These are phyloP conservation scores for Eucalyptus sp. DNA, from an alignment of 345 rosid genomes.

Conservation along the genomic window DNA sequence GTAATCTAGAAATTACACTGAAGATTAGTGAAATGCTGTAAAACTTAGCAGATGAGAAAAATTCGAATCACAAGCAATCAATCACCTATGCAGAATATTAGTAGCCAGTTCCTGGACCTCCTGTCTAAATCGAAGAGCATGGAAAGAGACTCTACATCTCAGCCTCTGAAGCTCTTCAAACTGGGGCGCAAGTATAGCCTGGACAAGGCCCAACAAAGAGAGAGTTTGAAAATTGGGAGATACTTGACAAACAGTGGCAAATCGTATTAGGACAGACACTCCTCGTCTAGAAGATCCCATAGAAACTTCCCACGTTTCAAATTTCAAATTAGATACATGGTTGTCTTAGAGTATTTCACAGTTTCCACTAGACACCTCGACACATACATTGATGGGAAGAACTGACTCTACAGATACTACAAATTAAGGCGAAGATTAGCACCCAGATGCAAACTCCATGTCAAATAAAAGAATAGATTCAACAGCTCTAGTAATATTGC, in stretches of 20 bases:
- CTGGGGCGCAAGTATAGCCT: constrained; percentile 73
- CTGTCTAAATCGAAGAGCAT: constrained; percentile 70
- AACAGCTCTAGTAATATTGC: neutral
- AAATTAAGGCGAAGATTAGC: neutral
- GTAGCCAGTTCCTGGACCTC: constrained; percentile 87
- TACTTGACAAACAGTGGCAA: neutral
- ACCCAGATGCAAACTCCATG: neutral
- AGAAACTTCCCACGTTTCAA: neutral
- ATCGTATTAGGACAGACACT: neutral
- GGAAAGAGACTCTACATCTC: constrained; percentile 88
- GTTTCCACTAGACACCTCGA: neutral
- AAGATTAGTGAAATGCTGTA: neutral
- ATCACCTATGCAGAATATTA: constrained; percentile 62
- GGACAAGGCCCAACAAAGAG: neutral
- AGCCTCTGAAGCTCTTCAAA: constrained; percentile 91
- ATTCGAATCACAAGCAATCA: neutral
- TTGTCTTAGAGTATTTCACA: neutral
- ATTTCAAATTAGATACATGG: neutral
- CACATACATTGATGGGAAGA: neutral
- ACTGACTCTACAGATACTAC: neutral
- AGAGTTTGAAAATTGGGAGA: neutral
- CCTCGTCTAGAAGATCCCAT: neutral
- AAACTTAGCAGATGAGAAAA: neutral
- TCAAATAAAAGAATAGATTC: neutral
- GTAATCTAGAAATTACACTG: constrained; percentile 29